Conservation (phyloP, 108 stramenopile genomes). For the Skeletonema marinoi region DNA sequence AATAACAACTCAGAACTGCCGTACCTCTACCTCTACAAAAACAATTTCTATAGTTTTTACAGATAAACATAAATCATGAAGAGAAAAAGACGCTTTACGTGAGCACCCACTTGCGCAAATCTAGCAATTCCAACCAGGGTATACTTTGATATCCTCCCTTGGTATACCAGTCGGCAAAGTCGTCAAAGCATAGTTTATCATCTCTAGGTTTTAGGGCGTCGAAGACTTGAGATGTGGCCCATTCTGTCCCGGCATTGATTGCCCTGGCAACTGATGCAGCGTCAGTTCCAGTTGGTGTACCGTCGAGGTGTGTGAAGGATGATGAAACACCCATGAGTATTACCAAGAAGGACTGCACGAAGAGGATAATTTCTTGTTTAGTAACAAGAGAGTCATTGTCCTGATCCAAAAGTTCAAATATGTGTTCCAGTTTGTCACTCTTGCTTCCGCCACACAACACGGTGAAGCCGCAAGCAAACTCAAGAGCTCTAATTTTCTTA, state of each 20-base stretch:
- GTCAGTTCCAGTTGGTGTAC: conserved; percentile 51
- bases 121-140: conserved; percentile 89
- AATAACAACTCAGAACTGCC: too few species aligned
- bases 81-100: neutral
- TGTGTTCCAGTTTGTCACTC: conserved; percentile 90
- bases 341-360: conserved; percentile 79
- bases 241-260: conserved; percentile 77
- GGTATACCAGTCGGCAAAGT: conserved; percentile 94
- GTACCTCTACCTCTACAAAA: too few species aligned
- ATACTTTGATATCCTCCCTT: conserved; percentile 78
- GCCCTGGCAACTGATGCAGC: conserved; percentile 53
- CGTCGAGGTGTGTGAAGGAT: conserved; percentile 47
- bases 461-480: conserved; percentile 83
- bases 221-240: conserved; percentile 78
- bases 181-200: conserved; percentile 74
- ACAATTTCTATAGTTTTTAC: neutral
- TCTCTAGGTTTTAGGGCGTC: conserved; percentile 33
- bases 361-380: conserved; percentile 58
- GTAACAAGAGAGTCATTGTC: conserved; percentile 68
- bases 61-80: neutral
- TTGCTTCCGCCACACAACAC: conserved; percentile 90
- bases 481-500: conserved; percentile 65
- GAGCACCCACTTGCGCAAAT: conserved; percentile 84
- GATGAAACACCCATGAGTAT: conserved; percentile 72
- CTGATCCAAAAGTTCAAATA: conserved; percentile 83